A percentile compares a stretch with the other conserved stretches of the same genome.
These are phyloP conservation scores for Ambrosia hybrid DNA, from an alignment of 140 eudicot species.

Conservation along the genomic window DNA sequence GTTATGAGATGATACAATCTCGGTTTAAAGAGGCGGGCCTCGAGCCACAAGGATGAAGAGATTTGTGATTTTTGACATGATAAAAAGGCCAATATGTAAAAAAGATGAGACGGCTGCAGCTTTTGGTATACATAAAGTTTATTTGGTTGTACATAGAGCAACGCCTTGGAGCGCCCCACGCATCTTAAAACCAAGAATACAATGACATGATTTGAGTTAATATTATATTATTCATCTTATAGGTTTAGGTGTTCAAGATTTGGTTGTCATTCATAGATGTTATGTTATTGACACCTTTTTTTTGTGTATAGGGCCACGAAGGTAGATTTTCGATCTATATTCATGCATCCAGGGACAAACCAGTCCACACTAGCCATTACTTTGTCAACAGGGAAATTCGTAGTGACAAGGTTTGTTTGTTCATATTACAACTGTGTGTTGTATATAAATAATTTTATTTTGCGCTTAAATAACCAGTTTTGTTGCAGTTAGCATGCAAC, in stretches of 20 bases:
- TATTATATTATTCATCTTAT: not conserved
- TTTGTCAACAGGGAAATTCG: constrained; percentile 79
- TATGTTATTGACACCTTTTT: constrained; percentile 12
- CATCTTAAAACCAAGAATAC: no score
- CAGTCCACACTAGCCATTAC: constrained; percentile 80
- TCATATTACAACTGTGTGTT: not conserved
- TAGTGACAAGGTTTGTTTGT: constrained; percentile 65
- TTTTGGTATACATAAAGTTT: no score
- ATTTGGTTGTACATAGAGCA: no score
- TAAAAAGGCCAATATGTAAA: no score
- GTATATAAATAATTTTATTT: not conserved
- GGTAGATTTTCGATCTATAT: constrained; percentile 87
- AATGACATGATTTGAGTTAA: no score
- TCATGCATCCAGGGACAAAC: constrained; percentile 85
- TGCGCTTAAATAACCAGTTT: not conserved
- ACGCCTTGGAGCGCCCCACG: no score
- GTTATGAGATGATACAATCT: not conserved
- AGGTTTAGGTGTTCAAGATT: constrained; percentile 4
- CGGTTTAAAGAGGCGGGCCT: no score
- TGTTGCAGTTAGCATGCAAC: not conserved
- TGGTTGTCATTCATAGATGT: not conserved
- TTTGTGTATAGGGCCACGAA: constrained; percentile 72
- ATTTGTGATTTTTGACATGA: no score
- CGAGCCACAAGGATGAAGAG: no score
- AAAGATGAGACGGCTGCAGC: no score